A percentile compares a stretch with the other conserved stretches of the same genome.
phyloP scores from a whole-genome alignment of 169 alveolate genomes.

The Cardiosporidium cionae region DNA sequence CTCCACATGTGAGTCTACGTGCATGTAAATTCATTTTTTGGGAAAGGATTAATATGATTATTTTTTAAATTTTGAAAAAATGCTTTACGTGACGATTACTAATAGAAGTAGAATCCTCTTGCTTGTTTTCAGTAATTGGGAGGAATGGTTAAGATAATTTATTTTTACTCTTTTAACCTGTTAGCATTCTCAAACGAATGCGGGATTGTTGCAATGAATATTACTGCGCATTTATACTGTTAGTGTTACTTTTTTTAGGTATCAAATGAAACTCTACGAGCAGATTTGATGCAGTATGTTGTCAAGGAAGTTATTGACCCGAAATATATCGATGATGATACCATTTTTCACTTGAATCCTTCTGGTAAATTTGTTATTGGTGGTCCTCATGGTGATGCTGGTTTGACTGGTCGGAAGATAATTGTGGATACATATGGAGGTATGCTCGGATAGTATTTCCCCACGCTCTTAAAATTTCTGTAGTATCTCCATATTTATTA shows the following conservation, averaged over 20 bases:
- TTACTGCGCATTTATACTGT: no score
- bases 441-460: slow-evolving; percentile 80
- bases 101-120: no score
- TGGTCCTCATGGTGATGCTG: slow-evolving; percentile 99
- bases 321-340: slow-evolving; percentile 82
- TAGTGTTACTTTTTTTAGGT: background rate
- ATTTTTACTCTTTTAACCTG: no score
- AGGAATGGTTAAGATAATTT: no score
- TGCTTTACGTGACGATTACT: no score
- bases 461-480: background rate
- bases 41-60: background rate
- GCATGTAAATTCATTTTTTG: background rate
- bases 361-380: slow-evolving; percentile 94
- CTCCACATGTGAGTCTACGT: slow-evolving; percentile 31
- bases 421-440: slow-evolving; percentile 98
- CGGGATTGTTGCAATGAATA: no score
- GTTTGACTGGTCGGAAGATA: slow-evolving; percentile 86
- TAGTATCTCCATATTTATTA: no score
- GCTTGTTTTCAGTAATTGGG: no score
- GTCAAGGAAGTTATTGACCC: slow-evolving; percentile 86
- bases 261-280: background rate
- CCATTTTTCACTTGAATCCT: slow-evolving; percentile 90
- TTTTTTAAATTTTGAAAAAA: no score
- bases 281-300: slow-evolving; percentile 80
- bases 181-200: no score